These are phyloP conservation scores for Leptographium radiaticola DNA, from an alignment of 2,329 filamentous ascomycete species.

Conservation along the genomic window DNA sequence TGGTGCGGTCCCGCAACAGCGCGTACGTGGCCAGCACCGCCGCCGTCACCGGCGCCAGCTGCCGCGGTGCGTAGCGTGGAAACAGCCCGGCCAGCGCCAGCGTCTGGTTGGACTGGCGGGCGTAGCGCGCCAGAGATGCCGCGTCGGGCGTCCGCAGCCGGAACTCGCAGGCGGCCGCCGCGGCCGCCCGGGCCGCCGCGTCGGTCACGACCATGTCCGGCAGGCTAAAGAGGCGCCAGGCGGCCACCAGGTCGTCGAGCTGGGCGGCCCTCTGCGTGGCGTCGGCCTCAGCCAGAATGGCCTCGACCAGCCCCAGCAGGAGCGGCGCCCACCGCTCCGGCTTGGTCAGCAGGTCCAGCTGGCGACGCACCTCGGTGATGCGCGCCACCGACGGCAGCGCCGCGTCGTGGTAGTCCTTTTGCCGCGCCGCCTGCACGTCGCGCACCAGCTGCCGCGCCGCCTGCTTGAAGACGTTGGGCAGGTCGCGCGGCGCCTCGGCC, in stretches of 20 bases:
- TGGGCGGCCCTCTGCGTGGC: conserved; percentile 14
- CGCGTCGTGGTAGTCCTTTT: conserved; percentile 16
- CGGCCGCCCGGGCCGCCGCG: background rate
- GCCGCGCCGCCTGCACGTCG: conserved; percentile 20
- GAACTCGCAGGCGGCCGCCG: conserved; percentile 1
- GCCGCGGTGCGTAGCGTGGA: conserved; percentile 16
- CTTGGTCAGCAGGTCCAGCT: conserved; percentile 20
- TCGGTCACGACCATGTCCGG: conserved; percentile 13
- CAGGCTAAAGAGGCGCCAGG: conserved; percentile 26
- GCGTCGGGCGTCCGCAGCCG: conserved; percentile 8
- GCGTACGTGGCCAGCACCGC: conserved; percentile 26
- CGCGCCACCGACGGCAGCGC: conserved; percentile 24
- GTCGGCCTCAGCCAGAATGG: conserved; percentile 11
- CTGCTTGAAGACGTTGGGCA: conserved; percentile 19
- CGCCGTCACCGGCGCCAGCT: conserved; percentile 17
- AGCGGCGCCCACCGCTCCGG: conserved; percentile 21
- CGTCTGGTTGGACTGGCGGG: conserved; percentile 10
- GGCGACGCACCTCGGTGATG: conserved; percentile 22
- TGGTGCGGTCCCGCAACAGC: conserved; percentile 21
- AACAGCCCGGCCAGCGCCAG: conserved; percentile 22
- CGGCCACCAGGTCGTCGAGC: conserved; percentile 25
- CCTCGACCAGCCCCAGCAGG: conserved; percentile 20
- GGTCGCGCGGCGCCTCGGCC: conserved; percentile 9
- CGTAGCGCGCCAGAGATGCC: conserved; percentile 5
- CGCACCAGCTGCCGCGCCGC: conserved; percentile 18